These are phyloP conservation scores for Phytophthora colocasiae DNA, from an alignment of 352 stramenopile species.

Conservation along the genomic window DNA sequence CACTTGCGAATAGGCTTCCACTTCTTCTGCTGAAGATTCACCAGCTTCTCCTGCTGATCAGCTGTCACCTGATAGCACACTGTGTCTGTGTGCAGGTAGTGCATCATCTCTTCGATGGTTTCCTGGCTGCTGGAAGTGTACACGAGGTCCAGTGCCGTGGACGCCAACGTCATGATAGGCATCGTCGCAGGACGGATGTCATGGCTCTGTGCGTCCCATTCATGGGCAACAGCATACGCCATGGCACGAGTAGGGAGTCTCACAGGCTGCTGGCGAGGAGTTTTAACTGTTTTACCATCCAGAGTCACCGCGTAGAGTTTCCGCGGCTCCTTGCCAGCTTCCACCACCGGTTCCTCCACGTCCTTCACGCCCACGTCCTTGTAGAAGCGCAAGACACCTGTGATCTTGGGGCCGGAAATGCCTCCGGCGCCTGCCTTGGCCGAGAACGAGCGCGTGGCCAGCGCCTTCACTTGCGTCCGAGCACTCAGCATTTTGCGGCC, in stretches of 20 bases:
- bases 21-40: slow-evolving; percentile 83
- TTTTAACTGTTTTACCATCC: slow-evolving; percentile 87
- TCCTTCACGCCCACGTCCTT: slow-evolving; percentile 77
- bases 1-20: slow-evolving; percentile 87
- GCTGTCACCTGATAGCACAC: slow-evolving; percentile 88
- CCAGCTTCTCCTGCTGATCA: slow-evolving; percentile 86
- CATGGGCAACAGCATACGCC: slow-evolving; percentile 76
- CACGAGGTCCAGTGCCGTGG: slow-evolving; percentile 77
- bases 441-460: slow-evolving; percentile 49
- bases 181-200: slow-evolving; percentile 84
- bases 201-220: slow-evolving; percentile 84
- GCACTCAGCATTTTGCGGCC: slow-evolving; percentile 26
- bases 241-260: slow-evolving; percentile 70
- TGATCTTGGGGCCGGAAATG: slow-evolving; percentile 78
- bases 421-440: slow-evolving; percentile 55
- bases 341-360: slow-evolving; percentile 41
- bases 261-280: slow-evolving; percentile 68
- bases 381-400: slow-evolving; percentile 83
- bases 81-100: slow-evolving; percentile 90
- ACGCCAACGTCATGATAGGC: slow-evolving; percentile 89
- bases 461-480: slow-evolving; percentile 26
- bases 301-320: slow-evolving; percentile 74
- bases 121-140: slow-evolving; percentile 63
- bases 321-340: slow-evolving; percentile 20
- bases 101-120: slow-evolving; percentile 82